phyloP scores from a whole-genome alignment of 139 green algal species.

The Tetradesmus lagerheimii region DNA sequence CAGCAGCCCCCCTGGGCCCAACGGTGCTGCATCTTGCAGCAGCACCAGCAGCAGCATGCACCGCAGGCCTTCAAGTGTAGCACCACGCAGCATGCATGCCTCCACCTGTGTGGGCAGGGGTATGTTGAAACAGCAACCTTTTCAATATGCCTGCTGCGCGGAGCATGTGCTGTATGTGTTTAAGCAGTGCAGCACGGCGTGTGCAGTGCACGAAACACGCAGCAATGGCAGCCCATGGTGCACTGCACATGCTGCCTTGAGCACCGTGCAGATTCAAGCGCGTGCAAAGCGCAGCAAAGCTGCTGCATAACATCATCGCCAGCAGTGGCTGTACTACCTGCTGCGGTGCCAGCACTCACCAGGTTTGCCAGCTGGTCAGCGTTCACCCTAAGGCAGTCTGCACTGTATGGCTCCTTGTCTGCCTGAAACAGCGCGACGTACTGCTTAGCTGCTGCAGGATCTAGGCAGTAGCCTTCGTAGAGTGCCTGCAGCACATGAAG shows the following conservation, averaged over 20 bases:
- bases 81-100: conserved; percentile 32
- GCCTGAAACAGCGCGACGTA: conserved; percentile 41
- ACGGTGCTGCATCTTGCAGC: conserved; percentile 49
- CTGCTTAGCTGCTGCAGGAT: conserved; percentile 52
- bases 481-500: conserved; percentile 34
- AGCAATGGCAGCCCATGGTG: not conserved
- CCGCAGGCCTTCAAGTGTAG: conserved; percentile 52
- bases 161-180: not conserved
- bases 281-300: too few species aligned
- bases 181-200: not conserved
- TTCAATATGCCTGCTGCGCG: not conserved
- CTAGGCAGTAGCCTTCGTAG: conserved; percentile 64
- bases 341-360: not conserved
- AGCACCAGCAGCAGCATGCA: conserved; percentile 59
- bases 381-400: conserved; percentile 45
- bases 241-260: too few species aligned
- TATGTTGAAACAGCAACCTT: not conserved
- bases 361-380: not conserved
- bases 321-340: not conserved
- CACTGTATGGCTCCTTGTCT: conserved; percentile 47
- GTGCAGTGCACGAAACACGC: not conserved
- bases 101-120: conserved; percentile 49
- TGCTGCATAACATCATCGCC: too few species aligned
- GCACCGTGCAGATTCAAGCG: too few species aligned
- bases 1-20: not conserved